Base-by-base conservation (phyloP, 345 rosid genomes). In the Aquilaria yunnanensis region DNA sequence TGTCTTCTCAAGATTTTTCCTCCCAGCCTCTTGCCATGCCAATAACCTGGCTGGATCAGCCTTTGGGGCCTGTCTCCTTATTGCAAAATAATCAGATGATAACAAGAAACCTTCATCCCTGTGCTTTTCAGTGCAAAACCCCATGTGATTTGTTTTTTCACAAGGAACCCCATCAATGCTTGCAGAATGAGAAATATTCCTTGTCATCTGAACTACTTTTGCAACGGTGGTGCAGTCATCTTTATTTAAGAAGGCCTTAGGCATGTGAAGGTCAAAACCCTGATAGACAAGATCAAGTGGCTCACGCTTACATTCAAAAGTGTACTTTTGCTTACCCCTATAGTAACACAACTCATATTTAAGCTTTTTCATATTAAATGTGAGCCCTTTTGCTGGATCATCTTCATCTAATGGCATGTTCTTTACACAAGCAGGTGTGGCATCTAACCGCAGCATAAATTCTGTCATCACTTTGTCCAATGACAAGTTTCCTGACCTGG, bases 1-100 rank as follows among this genome's bases (percentile, higher is more conserved):
- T 12, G 93, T 91, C 95, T 86, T 83, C 86, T 91, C 97, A 76
- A 78, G 78, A 77, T 90, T 90, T 82, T 80, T 86, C 78, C 93
- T 87, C 65, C 97, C 97, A 85, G 93, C 93, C 82, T 85, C 97
- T 85, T 88, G 99, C 99, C 99, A 94, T 52, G 99, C 96, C 72
- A 87, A 77, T 73, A 94, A 70, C 65, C 92, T 87, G 55, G 80
- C 84, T 57, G 96, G 82, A 72, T 94, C 96, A 62, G 93, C 97
- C 80, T 94, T 94, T 34, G 85, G 91, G 68, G 97, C 81, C 75
- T 94, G 99, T 83, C 84, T 86, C 85, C 99, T 82, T 62, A 94
- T 83, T 4, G 99, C 88, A 71, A 94, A 94, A 75, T 90, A 94
- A 79, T 88, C 96, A 65, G 91, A 94, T 12, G 96, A 90, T 54